Conservation (phyloP, 768 basidiomycete genomes). For the Phallus indusiatus region DNA sequence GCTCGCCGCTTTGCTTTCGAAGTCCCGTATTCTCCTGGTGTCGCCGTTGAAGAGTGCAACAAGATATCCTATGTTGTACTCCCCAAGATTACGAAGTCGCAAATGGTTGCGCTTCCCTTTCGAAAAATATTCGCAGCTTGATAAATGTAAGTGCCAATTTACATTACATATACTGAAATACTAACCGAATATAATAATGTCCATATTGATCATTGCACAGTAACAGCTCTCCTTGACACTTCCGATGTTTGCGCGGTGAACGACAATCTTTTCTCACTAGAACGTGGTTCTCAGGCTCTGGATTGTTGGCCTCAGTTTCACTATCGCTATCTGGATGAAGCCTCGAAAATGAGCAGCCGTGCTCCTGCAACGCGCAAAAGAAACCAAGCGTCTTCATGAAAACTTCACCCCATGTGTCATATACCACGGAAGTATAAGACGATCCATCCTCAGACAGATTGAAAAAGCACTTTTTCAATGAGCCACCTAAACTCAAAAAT, state of each 20-base stretch:
- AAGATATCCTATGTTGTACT: slow-evolving; percentile 17
- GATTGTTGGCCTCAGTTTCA: too few species aligned
- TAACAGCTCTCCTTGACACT: too few species aligned
- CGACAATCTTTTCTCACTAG: neutral
- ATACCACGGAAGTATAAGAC: too few species aligned
- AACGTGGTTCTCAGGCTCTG: neutral
- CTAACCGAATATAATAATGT: slow-evolving; percentile 7
- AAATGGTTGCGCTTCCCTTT: slow-evolving; percentile 12
- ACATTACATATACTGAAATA: neutral
- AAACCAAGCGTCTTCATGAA: slow-evolving; percentile 17
- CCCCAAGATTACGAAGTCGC: slow-evolving; percentile 16
- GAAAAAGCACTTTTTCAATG: too few species aligned
- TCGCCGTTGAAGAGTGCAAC: slow-evolving; percentile 14
- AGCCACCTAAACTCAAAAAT: too few species aligned
- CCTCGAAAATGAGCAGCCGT: slow-evolving; percentile 13
- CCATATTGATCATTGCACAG: too few species aligned
- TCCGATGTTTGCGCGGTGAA: too few species aligned
- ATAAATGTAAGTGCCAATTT: neutral
- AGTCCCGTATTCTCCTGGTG: neutral
- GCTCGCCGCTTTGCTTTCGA: slow-evolving; percentile 8
- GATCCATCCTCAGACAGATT: neutral
- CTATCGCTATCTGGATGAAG: neutral
- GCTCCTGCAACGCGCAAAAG: slow-evolving; percentile 13
- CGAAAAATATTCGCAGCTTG: slow-evolving; percentile 8
- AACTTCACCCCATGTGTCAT: slow-evolving; percentile 3